A percentile compares a stretch with the other conserved stretches of the same genome.
These are phyloP conservation scores for Hypoxylon crocopeplum DNA, from an alignment of 495 filamentous ascomycete genomes.

Conservation along the genomic window DNA sequence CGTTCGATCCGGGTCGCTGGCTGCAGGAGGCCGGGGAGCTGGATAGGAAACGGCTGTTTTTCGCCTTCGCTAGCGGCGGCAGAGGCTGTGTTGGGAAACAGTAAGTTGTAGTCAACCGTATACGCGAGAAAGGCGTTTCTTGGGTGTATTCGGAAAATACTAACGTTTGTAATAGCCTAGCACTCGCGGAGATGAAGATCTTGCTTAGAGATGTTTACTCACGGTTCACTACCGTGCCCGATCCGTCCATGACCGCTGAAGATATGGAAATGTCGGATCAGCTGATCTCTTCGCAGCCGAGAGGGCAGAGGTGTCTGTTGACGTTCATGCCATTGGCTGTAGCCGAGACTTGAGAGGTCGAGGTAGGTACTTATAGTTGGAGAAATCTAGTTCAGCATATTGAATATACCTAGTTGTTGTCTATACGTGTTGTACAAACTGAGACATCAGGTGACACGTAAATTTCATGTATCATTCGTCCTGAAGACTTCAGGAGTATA, in stretches of 20 bases:
- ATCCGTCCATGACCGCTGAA: constrained; percentile 55
- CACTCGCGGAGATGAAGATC: constrained; percentile 70
- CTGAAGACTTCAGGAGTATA: background rate
- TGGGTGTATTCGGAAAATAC: background rate
- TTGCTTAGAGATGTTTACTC: constrained; percentile 65
- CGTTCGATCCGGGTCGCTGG: constrained; percentile 71
- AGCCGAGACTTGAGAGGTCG: background rate
- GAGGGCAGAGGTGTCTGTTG: constrained; percentile 61
- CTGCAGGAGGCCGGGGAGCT: constrained; percentile 55
- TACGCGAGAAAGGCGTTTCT: background rate
- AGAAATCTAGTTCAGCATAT: background rate
- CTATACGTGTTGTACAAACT: background rate
- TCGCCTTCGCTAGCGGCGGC: constrained; percentile 61
- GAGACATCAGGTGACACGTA: constrained; percentile 1
- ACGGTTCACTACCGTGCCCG: constrained; percentile 59
- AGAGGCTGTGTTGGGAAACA: constrained; percentile 65
- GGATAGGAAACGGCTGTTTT: constrained; percentile 56
- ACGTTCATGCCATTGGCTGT: constrained; percentile 39
- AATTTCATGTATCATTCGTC: background rate
- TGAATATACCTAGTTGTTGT: background rate
- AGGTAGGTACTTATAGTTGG: no score
- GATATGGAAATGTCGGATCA: constrained; percentile 67
- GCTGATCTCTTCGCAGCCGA: constrained; percentile 64
- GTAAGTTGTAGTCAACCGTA: constrained; percentile 43
- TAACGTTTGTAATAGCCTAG: constrained; percentile 54